Evolutionary conservation across 768 basidiomycete species (phyloP), one percentile per base, ranked within the genome.

Genomic region (Saitozyma sp.): DNA sequence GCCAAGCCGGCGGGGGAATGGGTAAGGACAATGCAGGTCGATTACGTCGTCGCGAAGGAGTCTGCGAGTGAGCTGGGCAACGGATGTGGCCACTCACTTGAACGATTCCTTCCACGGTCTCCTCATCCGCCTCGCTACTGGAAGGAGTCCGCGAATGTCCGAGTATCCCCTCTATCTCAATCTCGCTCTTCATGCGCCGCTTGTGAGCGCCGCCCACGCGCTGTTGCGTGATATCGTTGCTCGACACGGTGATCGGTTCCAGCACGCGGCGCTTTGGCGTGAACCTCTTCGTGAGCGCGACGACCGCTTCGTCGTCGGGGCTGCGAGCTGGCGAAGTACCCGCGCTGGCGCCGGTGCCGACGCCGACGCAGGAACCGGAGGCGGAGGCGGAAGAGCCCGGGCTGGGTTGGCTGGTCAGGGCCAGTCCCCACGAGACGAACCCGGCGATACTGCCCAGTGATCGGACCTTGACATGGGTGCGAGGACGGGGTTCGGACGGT

Each of bases 391-490:
- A 46, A 49, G 8, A 29, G 17, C 55, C 52, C 17, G 49, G 38
- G 9, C 59, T 50, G 37, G 58, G n/a, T 59, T 29, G 39, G 20
- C 9, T 9, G 55, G 49, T 20, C 13, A 41, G 13, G 37, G 50
- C 40, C 16, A 41, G 3, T 14, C 50, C 48, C 56, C 56, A 60
- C 2, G 69, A 62, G 56, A 74, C 65, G 43, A 68, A 64, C 13
- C 63, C 67, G 17, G 69, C 72, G 0, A 74, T 42, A 9, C 64
- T 68, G 9, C 69, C 61, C 29, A 74, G 39, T n/a, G 67, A 69
- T 20, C 60, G 50, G 10, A 65, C 65, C 50, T 70, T 70, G 7
- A 40, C 50, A 50, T 73, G 71, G 8, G 43, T 45, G 14, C 49
- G 42, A 45, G 38, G 64, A 19, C 17, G 45, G 9, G 54, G 52